Conservation (phyloP, 2,329 filamentous ascomycete species). For the Neopestalotiopsis rosae region DNA sequence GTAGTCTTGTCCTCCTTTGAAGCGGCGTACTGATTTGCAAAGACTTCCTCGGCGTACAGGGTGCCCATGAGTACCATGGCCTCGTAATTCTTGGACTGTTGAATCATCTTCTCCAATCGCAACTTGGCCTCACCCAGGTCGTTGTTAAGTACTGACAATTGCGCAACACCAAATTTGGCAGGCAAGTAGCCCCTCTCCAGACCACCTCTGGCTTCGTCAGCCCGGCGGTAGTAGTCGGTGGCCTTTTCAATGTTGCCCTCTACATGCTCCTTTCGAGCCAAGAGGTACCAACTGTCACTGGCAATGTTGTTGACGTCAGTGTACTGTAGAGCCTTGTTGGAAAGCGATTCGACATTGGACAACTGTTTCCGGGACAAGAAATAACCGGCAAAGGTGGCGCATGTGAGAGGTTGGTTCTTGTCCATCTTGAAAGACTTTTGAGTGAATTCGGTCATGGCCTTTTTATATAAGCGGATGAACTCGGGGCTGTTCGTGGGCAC, state of each 20-base stretch:
- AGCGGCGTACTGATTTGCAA: slow-evolving; percentile 73
- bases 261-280: slow-evolving; percentile 90
- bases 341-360: slow-evolving; percentile 81
- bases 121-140: slow-evolving; percentile 93
- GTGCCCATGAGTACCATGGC: slow-evolving; percentile 92
- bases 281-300: slow-evolving; percentile 95
- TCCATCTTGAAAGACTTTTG: slow-evolving; percentile 94
- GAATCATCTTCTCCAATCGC: slow-evolving; percentile 90
- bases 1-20: slow-evolving; percentile 85
- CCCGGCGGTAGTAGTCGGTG: slow-evolving; percentile 84
- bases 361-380: slow-evolving; percentile 85
- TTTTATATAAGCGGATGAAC: slow-evolving; percentile 86
- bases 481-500: slow-evolving; percentile 83
- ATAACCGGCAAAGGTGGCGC: slow-evolving; percentile 87
- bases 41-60: slow-evolving; percentile 93
- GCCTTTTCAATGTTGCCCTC: slow-evolving; percentile 76
- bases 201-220: slow-evolving; percentile 90
- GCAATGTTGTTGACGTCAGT: slow-evolving; percentile 97
- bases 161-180: slow-evolving; percentile 92
- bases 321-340: slow-evolving; percentile 91
- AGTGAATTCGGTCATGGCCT: slow-evolving; percentile 92
- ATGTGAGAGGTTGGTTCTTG: slow-evolving; percentile 88
- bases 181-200: slow-evolving; percentile 90
- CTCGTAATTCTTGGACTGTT: slow-evolving; percentile 82
- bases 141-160: slow-evolving; percentile 82